Conservation (phyloP, 2,329 filamentous ascomycete genomes). For the Magnaporthiopsis rhizophila region DNA sequence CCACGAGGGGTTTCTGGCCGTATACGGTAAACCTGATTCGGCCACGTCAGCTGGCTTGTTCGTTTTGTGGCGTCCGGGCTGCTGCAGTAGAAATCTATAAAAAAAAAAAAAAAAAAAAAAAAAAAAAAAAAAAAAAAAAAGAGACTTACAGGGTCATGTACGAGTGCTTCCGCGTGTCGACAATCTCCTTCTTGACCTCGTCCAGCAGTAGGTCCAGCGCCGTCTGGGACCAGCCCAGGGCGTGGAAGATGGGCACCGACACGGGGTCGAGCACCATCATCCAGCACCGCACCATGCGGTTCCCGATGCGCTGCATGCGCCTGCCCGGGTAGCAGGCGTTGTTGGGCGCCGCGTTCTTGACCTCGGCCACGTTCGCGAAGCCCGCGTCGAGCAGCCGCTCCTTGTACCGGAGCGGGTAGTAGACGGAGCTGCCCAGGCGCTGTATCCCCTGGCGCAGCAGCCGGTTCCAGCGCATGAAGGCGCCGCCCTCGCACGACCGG, state of each 20-base stretch:
- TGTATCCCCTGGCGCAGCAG: slow-evolving; percentile 20
- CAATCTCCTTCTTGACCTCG: slow-evolving; percentile 18
- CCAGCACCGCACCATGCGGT: slow-evolving; percentile 21
- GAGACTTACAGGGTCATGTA: slow-evolving; percentile 21
- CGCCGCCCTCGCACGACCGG: slow-evolving; percentile 22
- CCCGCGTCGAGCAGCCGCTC: slow-evolving; percentile 20
- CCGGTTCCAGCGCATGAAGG: slow-evolving; percentile 22
- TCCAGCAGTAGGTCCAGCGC: slow-evolving; percentile 16
- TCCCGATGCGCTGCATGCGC: slow-evolving; percentile 20
- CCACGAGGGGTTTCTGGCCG: slow-evolving; percentile 1
- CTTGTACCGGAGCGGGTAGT: slow-evolving; percentile 21
- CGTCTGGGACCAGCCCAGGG: slow-evolving; percentile 19
- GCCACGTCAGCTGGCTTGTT: too few species aligned
- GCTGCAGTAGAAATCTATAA: neutral
- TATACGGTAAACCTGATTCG: neutral
- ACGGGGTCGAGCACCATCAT: slow-evolving; percentile 19
- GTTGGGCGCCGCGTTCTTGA: slow-evolving; percentile 18
- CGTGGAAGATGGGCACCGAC: slow-evolving; percentile 16
- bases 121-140: neutral
- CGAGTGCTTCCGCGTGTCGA: slow-evolving; percentile 20
- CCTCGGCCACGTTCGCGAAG: slow-evolving; percentile 22
- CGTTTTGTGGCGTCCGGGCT: too few species aligned
- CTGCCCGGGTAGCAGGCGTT: slow-evolving; percentile 24
- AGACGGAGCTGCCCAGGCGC: slow-evolving; percentile 23
- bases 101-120: neutral